Conservation (phyloP, 768 basidiomycete genomes). For the Auriscalpium microsporum region DNA sequence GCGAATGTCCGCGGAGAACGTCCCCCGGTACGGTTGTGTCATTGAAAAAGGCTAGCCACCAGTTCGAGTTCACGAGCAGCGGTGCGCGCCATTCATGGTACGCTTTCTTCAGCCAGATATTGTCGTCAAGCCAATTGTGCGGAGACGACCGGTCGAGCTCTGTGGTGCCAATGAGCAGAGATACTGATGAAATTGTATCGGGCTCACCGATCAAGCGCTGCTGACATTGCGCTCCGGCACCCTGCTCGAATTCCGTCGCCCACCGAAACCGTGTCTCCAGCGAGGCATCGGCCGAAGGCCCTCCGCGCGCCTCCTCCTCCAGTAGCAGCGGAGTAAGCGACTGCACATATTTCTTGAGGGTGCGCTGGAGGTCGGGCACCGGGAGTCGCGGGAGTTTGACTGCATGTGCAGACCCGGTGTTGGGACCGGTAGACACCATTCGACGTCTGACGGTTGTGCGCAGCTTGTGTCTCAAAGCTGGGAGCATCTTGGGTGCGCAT, state of each 20-base stretch:
- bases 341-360: slow-evolving; percentile 68
- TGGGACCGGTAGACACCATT: too few species aligned
- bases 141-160: slow-evolving; percentile 80
- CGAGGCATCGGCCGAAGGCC: slow-evolving; percentile 40
- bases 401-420: too few species aligned
- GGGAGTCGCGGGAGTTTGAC: slow-evolving; percentile 60
- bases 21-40: slow-evolving; percentile 52
- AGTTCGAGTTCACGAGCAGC: slow-evolving; percentile 84
- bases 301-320: slow-evolving; percentile 60
- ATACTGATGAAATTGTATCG: slow-evolving; percentile 9
- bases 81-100: slow-evolving; percentile 87
- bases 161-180: not conserved
- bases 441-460: too few species aligned
- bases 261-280: slow-evolving; percentile 46
- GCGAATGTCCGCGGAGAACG: slow-evolving; percentile 18
- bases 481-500: too few species aligned
- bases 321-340: slow-evolving; percentile 73
- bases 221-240: slow-evolving; percentile 62
- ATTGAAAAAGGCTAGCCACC: slow-evolving; percentile 86
- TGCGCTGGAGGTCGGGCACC: slow-evolving; percentile 67
- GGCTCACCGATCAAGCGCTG: slow-evolving; percentile 59
- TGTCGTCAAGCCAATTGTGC: slow-evolving; percentile 91
- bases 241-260: slow-evolving; percentile 62
- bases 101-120: slow-evolving; percentile 81
- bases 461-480: too few species aligned